phyloP scores from a whole-genome alignment of 139 green algal genomes.

The Diplosphaera chodatii region DNA sequence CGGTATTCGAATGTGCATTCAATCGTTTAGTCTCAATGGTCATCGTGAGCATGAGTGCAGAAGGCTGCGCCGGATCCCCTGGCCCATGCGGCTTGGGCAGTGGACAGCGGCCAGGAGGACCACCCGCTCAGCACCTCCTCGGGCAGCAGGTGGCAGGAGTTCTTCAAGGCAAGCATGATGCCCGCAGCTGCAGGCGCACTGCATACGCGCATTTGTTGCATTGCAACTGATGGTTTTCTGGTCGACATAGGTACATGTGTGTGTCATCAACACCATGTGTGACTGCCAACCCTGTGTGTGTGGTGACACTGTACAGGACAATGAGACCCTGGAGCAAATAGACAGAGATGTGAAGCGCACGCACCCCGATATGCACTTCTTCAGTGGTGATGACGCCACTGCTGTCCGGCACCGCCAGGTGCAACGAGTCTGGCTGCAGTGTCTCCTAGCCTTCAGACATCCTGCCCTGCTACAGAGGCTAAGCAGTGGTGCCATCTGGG shows the following conservation, averaged over 20 bases:
- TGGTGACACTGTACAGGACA: slow-evolving; percentile 43
- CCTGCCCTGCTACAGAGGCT: too few species aligned
- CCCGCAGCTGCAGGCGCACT: background rate
- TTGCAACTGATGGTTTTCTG: background rate
- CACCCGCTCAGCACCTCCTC: slow-evolving; percentile 69
- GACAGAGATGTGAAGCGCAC: slow-evolving; percentile 90
- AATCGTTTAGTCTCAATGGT: too few species aligned
- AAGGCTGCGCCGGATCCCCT: background rate
- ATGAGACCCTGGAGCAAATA: slow-evolving; percentile 84
- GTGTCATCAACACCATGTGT: too few species aligned
- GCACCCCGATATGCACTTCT: slow-evolving; percentile 95
- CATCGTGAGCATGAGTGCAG: background rate
- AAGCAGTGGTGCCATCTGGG: too few species aligned
- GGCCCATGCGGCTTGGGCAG: background rate
- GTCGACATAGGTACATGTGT: too few species aligned
- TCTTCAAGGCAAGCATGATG: slow-evolving; percentile 57
- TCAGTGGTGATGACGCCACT: slow-evolving; percentile 53
- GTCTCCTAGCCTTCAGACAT: too few species aligned
- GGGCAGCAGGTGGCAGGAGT: slow-evolving; percentile 66
- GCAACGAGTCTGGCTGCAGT: too few species aligned
- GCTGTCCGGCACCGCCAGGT: slow-evolving; percentile 26
- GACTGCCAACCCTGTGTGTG: too few species aligned
- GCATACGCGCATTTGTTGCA: too few species aligned
- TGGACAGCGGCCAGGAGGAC: slow-evolving; percentile 43
- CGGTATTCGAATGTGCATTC: too few species aligned